Evolutionary conservation across 2,329 filamentous ascomycete genomes (phyloP), one percentile per base, ranked within the genome.

Genomic region (Thermomyces lanuginosus): DNA sequence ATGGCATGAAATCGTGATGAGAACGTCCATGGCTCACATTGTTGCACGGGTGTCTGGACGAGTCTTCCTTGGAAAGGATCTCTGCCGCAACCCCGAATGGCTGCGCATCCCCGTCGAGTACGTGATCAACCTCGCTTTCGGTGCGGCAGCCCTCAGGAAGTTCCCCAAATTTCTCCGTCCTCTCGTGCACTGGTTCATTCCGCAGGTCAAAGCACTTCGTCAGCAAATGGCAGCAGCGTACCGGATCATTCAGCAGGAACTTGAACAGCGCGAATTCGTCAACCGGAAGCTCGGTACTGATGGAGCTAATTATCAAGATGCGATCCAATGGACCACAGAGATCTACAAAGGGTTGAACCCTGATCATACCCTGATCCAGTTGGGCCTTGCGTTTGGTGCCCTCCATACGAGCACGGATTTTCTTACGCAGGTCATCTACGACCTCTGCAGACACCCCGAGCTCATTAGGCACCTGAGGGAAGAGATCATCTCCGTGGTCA

Each of bases 171-270:
- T 48, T n/a, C 17, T 58, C 5, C 51, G 55, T 0, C 50, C 45
- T 0, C 13, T 61, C 1, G 49, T 48, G 2, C 51, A 59, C 31
- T 47, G 53, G 36, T 41, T 58, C 22, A 32, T 59, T 4, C 57
- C 58, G 1, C 42, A 51, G 22, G 49, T 49, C 13, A 36, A 33
- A 14, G 43, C 41, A 5, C 35, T 55, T 8, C 46, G 54, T 5
- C 22, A 34, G 8, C 43, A 53, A 12, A 41, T 60, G 4, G 36
- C 43, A 4, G 46, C 53, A 21, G 49, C 53, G 2, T 45, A 41
- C n/a, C 36, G 36, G 12, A 37, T 61, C 14, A 42, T 48, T 12
- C 22, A 32, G 5, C 36, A 38, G 18, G 15, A 34, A 4, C 25
- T 36, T 5, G 30, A 33, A 10, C 24, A 33, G n/a, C 32, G 35